phyloP scores from a whole-genome alignment of 768 basidiomycete species.

The Mycena indigotica region DNA sequence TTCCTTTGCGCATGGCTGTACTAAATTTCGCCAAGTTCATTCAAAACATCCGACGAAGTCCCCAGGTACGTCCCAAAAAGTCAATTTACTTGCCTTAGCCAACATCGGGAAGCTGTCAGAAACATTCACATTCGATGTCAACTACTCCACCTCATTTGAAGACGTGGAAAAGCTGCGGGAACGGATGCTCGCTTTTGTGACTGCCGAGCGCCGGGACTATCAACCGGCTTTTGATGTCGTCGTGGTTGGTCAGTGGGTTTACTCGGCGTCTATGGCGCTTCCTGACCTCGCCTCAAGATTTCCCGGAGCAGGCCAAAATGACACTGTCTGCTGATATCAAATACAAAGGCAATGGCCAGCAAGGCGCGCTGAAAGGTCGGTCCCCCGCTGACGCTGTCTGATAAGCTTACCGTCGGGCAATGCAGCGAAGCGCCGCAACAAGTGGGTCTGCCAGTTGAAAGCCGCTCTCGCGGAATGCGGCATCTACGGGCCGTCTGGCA shows the following conservation, averaged over 20 bases:
- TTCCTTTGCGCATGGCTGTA: too few species aligned
- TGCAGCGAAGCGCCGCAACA: slow-evolving; percentile 78
- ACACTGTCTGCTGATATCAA: slow-evolving; percentile 78
- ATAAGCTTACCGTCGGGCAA: slow-evolving; percentile 17
- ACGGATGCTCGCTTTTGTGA: slow-evolving; percentile 79
- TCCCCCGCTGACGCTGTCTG: slow-evolving; percentile 6
- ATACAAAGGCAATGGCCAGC: slow-evolving; percentile 88
- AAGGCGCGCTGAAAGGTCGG: slow-evolving; percentile 68
- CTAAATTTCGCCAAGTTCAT: slow-evolving; percentile 72
- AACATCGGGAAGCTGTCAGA: slow-evolving; percentile 61
- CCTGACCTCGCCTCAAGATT: slow-evolving; percentile 48
- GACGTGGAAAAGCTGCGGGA: slow-evolving; percentile 75
- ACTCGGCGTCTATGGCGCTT: not conserved
- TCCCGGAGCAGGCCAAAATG: slow-evolving; percentile 79
- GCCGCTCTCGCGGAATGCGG: slow-evolving; percentile 63
- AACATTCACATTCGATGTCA: slow-evolving; percentile 79
- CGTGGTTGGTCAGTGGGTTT: slow-evolving; percentile 54
- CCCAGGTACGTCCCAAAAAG: slow-evolving; percentile 46
- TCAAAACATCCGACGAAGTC: slow-evolving; percentile 71
- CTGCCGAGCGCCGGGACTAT: slow-evolving; percentile 73
- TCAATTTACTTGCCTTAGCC: not conserved
- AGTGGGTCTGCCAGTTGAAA: slow-evolving; percentile 91
- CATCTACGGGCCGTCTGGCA: slow-evolving; percentile 67
- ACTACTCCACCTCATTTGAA: slow-evolving; percentile 77
- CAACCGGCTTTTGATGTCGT: slow-evolving; percentile 73